phyloP scores from a whole-genome alignment of 495 filamentous ascomycete species.

The Neurospora sublineolata region DNA sequence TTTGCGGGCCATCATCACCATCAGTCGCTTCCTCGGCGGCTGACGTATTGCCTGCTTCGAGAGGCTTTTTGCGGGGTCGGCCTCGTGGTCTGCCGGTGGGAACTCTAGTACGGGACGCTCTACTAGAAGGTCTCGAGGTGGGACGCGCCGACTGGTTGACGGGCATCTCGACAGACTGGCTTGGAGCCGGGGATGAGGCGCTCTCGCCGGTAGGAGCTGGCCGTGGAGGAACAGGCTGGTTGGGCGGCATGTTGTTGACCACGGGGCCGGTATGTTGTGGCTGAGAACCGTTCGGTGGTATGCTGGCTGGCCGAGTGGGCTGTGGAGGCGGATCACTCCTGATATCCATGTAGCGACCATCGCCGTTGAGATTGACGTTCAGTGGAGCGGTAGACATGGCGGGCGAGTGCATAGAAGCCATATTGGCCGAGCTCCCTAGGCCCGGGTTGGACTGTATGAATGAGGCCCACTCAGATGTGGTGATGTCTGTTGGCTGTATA shows the following conservation, averaged over 20 bases:
- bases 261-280: slow-evolving; percentile 2
- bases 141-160: slow-evolving; percentile 2
- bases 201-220: slow-evolving; percentile 3
- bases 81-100: slow-evolving; percentile 36
- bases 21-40: slow-evolving; percentile 67
- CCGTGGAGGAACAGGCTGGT: slow-evolving; percentile 2
- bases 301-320: slow-evolving; percentile 13
- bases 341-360: slow-evolving; percentile 9
- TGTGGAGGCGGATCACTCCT: slow-evolving; percentile 12
- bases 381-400: slow-evolving; percentile 18
- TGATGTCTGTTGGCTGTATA: slow-evolving; percentile 26
- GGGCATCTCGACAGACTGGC: slow-evolving; percentile 6
- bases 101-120: slow-evolving; percentile 26
- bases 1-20: slow-evolving; percentile 45
- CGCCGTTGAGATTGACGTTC: slow-evolving; percentile 7
- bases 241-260: slow-evolving; percentile 1
- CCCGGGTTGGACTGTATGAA: slow-evolving; percentile 34
- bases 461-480: slow-evolving; percentile 36
- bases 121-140: slow-evolving; percentile 18
- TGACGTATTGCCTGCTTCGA: slow-evolving; percentile 42
- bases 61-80: slow-evolving; percentile 34
- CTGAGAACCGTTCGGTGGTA: slow-evolving; percentile 8
- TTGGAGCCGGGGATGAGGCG: slow-evolving; percentile 7
- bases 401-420: slow-evolving; percentile 18
- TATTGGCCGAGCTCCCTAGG: slow-evolving; percentile 20